phyloP scores from a whole-genome alignment of 352 stramenopile species.

The Phytophthora citrophthora region DNA sequence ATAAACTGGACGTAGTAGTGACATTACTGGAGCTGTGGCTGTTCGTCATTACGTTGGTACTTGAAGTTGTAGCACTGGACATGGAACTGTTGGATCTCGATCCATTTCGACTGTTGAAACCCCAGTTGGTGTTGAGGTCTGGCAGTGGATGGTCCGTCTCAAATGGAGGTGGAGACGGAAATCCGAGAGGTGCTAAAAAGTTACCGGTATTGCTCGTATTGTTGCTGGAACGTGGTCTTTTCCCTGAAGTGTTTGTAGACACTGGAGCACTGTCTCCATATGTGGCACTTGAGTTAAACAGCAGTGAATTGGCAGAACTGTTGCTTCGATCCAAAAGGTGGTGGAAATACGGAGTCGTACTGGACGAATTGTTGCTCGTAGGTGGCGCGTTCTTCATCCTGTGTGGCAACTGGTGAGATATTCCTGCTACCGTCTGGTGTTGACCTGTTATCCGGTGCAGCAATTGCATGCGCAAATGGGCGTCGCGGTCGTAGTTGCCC shows the following conservation, averaged over 20 bases:
- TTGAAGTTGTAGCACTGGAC: slow-evolving; percentile 8
- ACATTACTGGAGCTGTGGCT: slow-evolving; percentile 16
- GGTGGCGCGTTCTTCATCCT: slow-evolving; percentile 19
- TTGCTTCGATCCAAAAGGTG: slow-evolving; percentile 38
- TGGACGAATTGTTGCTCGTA: slow-evolving; percentile 5
- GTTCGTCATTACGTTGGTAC: slow-evolving; percentile 2
- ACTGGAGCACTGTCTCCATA: slow-evolving; percentile 12
- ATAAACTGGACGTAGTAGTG: slow-evolving; percentile 23
- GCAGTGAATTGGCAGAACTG: slow-evolving; percentile 31
- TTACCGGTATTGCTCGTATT: slow-evolving; percentile 17
- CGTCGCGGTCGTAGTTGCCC: slow-evolving; percentile 66
- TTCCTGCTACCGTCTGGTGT: slow-evolving; percentile 18
- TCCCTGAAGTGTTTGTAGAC: slow-evolving; percentile 8
- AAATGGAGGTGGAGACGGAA: slow-evolving; percentile 36
- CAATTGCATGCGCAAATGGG: slow-evolving; percentile 61
- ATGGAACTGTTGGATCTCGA: slow-evolving; percentile 11
- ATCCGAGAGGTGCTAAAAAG: slow-evolving; percentile 34
- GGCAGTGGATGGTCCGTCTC: slow-evolving; percentile 55
- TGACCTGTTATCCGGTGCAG: slow-evolving; percentile 23
- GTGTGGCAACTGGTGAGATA: slow-evolving; percentile 33
- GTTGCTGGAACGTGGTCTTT: slow-evolving; percentile 31
- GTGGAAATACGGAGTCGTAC: slow-evolving; percentile 30
- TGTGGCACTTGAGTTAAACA: slow-evolving; percentile 18
- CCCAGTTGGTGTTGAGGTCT: slow-evolving; percentile 56
- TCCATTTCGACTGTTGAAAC: slow-evolving; percentile 21